phyloP scores from a whole-genome alignment of 129 eudicot species.

The Flaveria trinervia region DNA sequence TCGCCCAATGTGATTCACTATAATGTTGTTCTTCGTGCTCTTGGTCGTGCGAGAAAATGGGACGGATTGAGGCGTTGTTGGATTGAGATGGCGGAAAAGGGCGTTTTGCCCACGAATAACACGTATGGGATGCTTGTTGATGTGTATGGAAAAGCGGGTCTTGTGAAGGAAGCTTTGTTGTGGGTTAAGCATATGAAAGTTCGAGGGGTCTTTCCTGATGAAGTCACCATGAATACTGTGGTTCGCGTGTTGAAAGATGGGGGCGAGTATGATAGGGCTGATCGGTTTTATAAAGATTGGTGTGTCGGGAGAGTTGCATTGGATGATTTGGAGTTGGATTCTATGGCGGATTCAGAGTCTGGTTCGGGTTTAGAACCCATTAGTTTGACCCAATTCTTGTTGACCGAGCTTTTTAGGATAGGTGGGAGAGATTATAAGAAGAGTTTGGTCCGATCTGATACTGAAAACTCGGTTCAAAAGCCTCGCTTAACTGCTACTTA shows the following conservation, averaged over 20 bases:
- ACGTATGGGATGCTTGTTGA: slow-evolving; percentile 80
- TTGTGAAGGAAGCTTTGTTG: slow-evolving; percentile 72
- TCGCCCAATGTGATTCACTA: slow-evolving; percentile 83
- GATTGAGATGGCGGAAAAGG: slow-evolving; percentile 81
- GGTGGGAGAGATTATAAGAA: slow-evolving; percentile 57
- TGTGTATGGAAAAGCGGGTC: slow-evolving; percentile 90
- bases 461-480: slow-evolving; percentile 43
- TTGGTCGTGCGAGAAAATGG: slow-evolving; percentile 83
- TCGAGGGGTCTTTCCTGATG: slow-evolving; percentile 82
- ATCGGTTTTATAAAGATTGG: slow-evolving; percentile 84
- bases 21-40: slow-evolving; percentile 67
- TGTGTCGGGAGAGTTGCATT: slow-evolving; percentile 68
- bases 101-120: slow-evolving; percentile 68
- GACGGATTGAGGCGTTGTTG: slow-evolving; percentile 85
- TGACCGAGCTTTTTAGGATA: slow-evolving; percentile 78
- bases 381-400: slow-evolving; percentile 67
- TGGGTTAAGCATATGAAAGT: slow-evolving; percentile 90
- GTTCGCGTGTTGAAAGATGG: slow-evolving; percentile 84
- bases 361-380: slow-evolving; percentile 37
- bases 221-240: slow-evolving; percentile 81
- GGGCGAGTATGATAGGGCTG: slow-evolving; percentile 69
- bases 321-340: slow-evolving; percentile 58
- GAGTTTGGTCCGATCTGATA: slow-evolving; percentile 13
- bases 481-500: slow-evolving; percentile 66
- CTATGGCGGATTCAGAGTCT: slow-evolving; percentile 39